Base-by-base conservation (phyloP, 192 early-diverging fungal species). In the Entomortierella chlamydospora region DNA sequence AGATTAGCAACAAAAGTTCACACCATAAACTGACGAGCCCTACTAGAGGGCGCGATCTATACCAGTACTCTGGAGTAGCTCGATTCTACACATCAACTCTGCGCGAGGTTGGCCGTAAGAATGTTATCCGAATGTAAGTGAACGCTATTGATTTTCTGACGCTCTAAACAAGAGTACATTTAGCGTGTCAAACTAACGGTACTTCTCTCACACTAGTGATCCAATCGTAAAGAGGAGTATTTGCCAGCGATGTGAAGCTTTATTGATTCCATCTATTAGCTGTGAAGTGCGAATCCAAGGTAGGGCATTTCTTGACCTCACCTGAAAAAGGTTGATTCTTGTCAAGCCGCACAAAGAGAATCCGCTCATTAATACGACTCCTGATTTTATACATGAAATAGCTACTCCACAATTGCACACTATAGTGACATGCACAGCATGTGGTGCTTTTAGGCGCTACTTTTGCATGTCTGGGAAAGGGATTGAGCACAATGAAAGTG, bases 181-280 rank as follows among this genome's bases (percentile, higher is more conserved):
- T n/a, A n/a, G n/a, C n/a, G n/a, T n/a, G n/a, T n/a, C n/a, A n/a
- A n/a, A n/a, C n/a, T n/a, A n/a, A n/a, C n/a, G n/a, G n/a, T n/a
- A n/a, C n/a, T 20, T 25, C 33, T 31, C 12, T 43, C 1, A 54
- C 33, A 22, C 12, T 61, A 90, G 89, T 50, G 90, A 84, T 57
- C 90, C 90, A 13, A 45, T 50, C 13, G 66, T 91, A 31, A 91
- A 91, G 65, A 74, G 88, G 37, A 68, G 64, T 6, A 72, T 90
- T 39, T 91, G 90, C 66, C 82, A 83, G 57, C 73, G 82, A 18
- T 91, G 90, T 53, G 86, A 90, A 20, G 73, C 85, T 20, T 26
- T 88, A 1, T 42, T 88, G 56, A 49, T 91, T 20, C 90, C 90
- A 7, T 86, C 81, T 17, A 51, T 88, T 9, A 90, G 86, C 26